These are phyloP conservation scores for Ophiostoma pallidulum DNA, from an alignment of 2,329 filamentous ascomycete species.

Conservation along the genomic window DNA sequence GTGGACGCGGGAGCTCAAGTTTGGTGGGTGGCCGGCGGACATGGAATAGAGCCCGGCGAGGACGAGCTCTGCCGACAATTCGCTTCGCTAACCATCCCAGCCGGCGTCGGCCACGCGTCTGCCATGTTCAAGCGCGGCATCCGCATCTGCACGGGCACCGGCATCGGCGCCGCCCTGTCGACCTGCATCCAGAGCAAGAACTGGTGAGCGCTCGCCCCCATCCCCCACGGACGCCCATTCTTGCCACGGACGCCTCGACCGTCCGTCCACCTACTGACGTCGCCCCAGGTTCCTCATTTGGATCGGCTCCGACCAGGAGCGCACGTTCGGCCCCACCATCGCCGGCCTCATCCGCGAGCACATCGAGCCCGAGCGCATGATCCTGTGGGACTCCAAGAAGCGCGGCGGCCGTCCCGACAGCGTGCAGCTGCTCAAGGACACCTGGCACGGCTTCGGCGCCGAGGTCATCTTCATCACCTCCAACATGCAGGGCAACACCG, in stretches of 20 bases:
- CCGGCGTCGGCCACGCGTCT: constrained; percentile 32
- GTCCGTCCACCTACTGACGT: too few relatives aligned
- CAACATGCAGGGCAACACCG: constrained; percentile 32
- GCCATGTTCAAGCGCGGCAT: constrained; percentile 34
- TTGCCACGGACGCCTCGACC: too few relatives aligned
- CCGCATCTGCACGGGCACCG: constrained; percentile 32
- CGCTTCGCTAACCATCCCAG: constrained; percentile 21
- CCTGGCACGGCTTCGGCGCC: constrained; percentile 30
- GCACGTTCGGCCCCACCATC: constrained; percentile 32
- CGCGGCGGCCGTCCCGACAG: constrained; percentile 30
- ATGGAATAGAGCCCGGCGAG: too few relatives aligned
- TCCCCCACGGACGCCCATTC: too few relatives aligned
- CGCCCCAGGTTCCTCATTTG: constrained; percentile 30
- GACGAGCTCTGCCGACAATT: too few relatives aligned
- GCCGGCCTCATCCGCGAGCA: constrained; percentile 28
- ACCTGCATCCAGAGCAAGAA: constrained; percentile 32
- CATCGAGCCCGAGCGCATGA: constrained; percentile 32
- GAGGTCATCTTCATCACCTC: constrained; percentile 35
- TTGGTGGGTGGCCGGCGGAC: too few relatives aligned
- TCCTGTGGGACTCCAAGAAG: constrained; percentile 34
- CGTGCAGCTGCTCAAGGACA: constrained; percentile 29
- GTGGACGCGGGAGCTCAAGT: constrained; percentile 33
- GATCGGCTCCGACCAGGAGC: constrained; percentile 33
- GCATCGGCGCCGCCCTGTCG: constrained; percentile 31
- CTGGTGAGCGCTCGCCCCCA: constrained; percentile 22